Percentiles rank a stretch among this genome's conserved stretches.
Evolutionary conservation across 139 green algal genomes (phyloP).

Genomic region (Tetraselmis striata): DNA sequence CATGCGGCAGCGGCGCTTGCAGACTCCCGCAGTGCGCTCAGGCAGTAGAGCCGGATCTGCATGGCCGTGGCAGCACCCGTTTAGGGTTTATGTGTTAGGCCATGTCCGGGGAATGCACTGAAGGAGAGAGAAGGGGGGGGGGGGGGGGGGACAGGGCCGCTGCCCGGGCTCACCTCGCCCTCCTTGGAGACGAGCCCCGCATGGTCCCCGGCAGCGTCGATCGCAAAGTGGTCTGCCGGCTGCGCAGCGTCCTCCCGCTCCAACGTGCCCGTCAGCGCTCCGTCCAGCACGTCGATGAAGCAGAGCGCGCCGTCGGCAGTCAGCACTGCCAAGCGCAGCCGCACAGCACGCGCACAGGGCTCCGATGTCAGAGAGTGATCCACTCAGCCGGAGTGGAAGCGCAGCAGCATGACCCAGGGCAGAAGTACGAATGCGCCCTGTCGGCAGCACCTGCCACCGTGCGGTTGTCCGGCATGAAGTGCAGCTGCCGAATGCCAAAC

Average conservation of each 20-base stretch:
- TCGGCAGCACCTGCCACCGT: slow-evolving; percentile 10
- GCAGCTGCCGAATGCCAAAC: slow-evolving; percentile 11
- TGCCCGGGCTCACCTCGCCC: neutral
- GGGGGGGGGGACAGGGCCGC: no score
- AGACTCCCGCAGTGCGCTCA: no score
- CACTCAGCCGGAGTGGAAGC: no score
- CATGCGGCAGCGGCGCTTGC: no score
- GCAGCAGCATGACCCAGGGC: no score
- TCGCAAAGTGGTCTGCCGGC: neutral
- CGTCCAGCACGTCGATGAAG: neutral
- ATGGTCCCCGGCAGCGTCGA: neutral
- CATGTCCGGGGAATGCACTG: no score
- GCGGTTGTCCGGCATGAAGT: slow-evolving; percentile 24
- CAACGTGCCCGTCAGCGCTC: neutral
- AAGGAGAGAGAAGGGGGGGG: neutral
- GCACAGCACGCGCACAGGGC: neutral
- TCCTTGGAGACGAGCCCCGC: neutral
- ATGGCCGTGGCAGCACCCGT: no score
- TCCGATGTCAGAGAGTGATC: no score
- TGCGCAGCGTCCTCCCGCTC: neutral
- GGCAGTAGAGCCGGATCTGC: no score
- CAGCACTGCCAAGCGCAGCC: neutral
- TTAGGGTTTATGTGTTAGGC: no score
- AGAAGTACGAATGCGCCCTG: no score
- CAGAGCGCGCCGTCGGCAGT: neutral